Evolutionary conservation across 129 eudicot species (phyloP).

Genomic region (Pseudognaphalium luteoalbum): DNA sequence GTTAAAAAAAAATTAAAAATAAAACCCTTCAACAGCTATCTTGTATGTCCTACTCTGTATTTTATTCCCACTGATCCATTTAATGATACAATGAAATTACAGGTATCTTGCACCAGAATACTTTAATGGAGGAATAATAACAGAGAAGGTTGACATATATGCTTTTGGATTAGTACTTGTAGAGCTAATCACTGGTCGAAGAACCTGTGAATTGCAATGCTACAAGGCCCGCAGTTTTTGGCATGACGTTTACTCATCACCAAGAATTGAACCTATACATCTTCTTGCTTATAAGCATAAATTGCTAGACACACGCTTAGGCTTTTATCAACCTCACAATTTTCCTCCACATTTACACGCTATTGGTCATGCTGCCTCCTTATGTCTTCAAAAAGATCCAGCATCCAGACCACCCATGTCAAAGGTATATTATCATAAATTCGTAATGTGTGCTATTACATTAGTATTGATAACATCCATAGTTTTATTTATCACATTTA

Average conservation of each 20-base stretch:
- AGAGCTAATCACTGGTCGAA: conserved; percentile 76
- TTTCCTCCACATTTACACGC: conserved; percentile 69
- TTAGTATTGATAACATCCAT: background rate
- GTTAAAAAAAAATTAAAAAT: too few species aligned
- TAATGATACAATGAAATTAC: background rate
- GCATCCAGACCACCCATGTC: conserved; percentile 87
- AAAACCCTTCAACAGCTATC: background rate
- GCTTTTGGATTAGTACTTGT: conserved; percentile 86
- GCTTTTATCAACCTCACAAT: conserved; percentile 41
- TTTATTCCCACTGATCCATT: background rate
- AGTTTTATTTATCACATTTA: background rate
- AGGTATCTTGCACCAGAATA: conserved; percentile 95
- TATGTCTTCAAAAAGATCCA: conserved; percentile 81
- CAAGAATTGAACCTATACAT: conserved; percentile 44
- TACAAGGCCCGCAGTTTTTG: conserved; percentile 40
- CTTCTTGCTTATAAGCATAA: conserved; percentile 53
- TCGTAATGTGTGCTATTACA: background rate
- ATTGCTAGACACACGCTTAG: conserved; percentile 51
- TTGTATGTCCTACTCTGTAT: background rate
- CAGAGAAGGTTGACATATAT: conserved; percentile 85
- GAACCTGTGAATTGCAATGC: conserved; percentile 49
- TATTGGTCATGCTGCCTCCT: conserved; percentile 78
- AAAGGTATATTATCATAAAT: conserved; percentile 48
- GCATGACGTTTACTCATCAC: conserved; percentile 44
- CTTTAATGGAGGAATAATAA: conserved; percentile 57